Conservation (phyloP, 2,329 filamentous ascomycete species). For the Eurotiales sp. region DNA sequence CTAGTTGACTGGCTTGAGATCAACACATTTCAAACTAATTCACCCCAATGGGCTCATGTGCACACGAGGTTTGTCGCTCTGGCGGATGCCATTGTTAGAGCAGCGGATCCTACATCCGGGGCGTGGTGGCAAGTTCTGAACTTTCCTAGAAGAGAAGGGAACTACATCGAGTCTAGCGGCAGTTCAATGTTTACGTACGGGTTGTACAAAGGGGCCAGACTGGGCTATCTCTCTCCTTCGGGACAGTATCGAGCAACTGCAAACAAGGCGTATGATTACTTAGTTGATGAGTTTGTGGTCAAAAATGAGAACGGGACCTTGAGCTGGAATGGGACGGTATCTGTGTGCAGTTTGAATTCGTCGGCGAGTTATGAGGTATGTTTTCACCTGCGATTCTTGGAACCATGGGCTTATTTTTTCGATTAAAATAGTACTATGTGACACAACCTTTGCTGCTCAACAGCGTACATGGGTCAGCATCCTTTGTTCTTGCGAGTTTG, state of each 20-base stretch:
- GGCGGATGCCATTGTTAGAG: conserved; percentile 39
- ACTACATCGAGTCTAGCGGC: conserved; percentile 60
- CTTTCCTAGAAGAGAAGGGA: conserved; percentile 47
- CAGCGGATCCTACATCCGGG: conserved; percentile 42
- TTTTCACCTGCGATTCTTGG: conserved; percentile 19
- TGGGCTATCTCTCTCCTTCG: conserved; percentile 31
- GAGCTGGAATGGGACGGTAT: conserved; percentile 51
- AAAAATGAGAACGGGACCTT: conserved; percentile 48
- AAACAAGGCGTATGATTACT: conserved; percentile 42
- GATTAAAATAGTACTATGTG: conserved; percentile 22
- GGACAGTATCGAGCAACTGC: conserved; percentile 36
- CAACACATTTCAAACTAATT: conserved; percentile 35
- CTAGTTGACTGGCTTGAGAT: conserved; percentile 50
- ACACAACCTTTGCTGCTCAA: conserved; percentile 23
- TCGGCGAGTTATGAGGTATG: conserved; percentile 51
- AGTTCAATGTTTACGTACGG: conserved; percentile 58
- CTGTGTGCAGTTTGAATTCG: conserved; percentile 50
- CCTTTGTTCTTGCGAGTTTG: conserved; percentile 24
- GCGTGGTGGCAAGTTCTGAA: conserved; percentile 60
- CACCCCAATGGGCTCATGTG: conserved; percentile 32
- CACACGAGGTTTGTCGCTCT: conserved; percentile 40
- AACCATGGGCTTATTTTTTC: conserved; percentile 8
- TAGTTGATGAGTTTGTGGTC: conserved; percentile 46
- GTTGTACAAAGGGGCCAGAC: conserved; percentile 45
- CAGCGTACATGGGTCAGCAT: conserved; percentile 23